These are phyloP conservation scores for Erodium trifolium DNA, from an alignment of 441 rosid genomes.

Conservation along the genomic window DNA sequence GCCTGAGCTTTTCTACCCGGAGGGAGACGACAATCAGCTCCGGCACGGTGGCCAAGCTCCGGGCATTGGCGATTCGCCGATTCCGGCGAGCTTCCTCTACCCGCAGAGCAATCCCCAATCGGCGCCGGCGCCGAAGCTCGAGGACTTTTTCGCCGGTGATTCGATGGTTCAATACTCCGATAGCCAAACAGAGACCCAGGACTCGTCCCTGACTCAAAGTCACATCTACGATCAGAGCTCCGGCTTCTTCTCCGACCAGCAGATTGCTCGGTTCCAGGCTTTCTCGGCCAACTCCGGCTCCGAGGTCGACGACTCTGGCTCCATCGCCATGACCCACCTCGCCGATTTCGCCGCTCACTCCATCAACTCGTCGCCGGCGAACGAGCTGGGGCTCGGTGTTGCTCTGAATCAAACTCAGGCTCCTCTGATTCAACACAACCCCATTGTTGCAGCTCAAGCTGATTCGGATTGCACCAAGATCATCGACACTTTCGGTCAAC, in stretches of 20 bases:
- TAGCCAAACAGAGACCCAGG: background rate
- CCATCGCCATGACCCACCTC: background rate
- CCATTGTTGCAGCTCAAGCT: background rate
- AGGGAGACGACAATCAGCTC: background rate
- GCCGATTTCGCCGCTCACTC: background rate
- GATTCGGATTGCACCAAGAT: constrained; percentile 26
- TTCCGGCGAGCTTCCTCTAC: background rate
- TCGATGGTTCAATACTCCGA: background rate
- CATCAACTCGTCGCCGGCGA: background rate
- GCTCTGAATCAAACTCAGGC: background rate
- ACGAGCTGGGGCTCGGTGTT: background rate
- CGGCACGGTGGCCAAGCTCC: background rate
- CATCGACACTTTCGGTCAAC: constrained; percentile 74
- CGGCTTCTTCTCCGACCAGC: background rate
- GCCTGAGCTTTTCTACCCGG: background rate
- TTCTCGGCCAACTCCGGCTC: background rate
- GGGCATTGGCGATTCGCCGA: background rate
- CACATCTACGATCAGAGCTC: background rate
- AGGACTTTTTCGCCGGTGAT: background rate
- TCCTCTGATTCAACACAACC: background rate
- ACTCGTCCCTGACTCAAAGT: no score
- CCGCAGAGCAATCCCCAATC: background rate
- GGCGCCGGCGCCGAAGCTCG: background rate
- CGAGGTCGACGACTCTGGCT: background rate
- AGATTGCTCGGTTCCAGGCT: background rate